These are phyloP conservation scores for Diddensiella caesifluorescens DNA, from an alignment of 805 yeast genomes.

Conservation along the genomic window DNA sequence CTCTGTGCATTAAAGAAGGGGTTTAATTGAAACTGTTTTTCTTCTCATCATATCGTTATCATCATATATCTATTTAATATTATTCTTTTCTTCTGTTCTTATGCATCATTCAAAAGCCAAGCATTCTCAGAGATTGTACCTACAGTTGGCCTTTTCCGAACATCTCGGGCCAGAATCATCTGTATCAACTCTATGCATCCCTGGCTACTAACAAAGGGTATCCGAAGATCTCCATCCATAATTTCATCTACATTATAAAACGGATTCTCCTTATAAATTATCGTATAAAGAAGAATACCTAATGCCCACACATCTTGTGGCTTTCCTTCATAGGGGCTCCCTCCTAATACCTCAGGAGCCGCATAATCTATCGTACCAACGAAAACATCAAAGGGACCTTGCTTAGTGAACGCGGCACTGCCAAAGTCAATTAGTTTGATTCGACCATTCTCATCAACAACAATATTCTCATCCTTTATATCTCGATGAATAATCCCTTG, in stretches of 20 bases:
- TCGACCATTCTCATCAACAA: conserved; percentile 69
- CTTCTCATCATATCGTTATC: background rate
- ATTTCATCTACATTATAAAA: conserved; percentile 94
- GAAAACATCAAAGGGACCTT: conserved; percentile 95
- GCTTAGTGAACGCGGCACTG: conserved; percentile 81
- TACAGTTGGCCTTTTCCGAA: conserved; percentile 65
- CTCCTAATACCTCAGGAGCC: conserved; percentile 91
- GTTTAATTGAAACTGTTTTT: too few relatives aligned
- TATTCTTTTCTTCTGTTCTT: background rate
- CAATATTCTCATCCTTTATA: conserved; percentile 89
- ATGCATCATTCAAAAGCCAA: conserved; percentile 44
- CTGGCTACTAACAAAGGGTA: conserved; percentile 59
- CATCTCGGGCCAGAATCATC: conserved; percentile 62
- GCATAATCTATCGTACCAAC: conserved; percentile 98
- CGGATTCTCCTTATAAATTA: conserved; percentile 90
- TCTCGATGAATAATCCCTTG: conserved; percentile 91
- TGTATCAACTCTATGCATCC: conserved; percentile 58
- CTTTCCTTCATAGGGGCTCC: conserved; percentile 83
- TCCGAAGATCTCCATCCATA: conserved; percentile 77
- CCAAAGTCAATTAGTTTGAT: conserved; percentile 92
- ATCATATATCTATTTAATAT: background rate
- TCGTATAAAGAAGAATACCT: conserved; percentile 84
- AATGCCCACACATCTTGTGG: conserved; percentile 98
- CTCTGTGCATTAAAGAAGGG: too few relatives aligned
- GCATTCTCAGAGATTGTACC: conserved; percentile 59